Base-by-base conservation (phyloP, 2,329 filamentous ascomycete species). In the Dryadomyces quercus-mongolicae region DNA sequence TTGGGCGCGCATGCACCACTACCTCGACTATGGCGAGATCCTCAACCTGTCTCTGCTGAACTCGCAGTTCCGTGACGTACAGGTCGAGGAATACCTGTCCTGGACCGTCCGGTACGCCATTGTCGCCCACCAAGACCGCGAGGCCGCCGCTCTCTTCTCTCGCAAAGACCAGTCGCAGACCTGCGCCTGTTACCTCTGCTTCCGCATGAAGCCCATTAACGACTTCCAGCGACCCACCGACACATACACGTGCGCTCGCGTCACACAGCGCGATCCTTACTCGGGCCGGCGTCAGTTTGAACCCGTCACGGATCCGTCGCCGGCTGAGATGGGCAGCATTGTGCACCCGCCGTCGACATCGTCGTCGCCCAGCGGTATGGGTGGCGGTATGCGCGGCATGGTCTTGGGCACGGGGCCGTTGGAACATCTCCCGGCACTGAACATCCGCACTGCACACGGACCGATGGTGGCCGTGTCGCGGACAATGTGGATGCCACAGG, bases 111-210 rank as follows among this genome's bases (percentile, higher is more conserved):
- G 58, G 0, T 49, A 56, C 20, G 52, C 54, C 15, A 36, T 47
- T 22, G 51, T 59, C 15, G 52, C 52, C 3, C 40, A 21, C 18
- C 21, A 44, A 7, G 56, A 59, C 10, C 21, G 25, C 12, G 20
- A 51, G 25, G 18, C 50, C 8, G 31, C 8, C 25, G 44, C 47
- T 34, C 44, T 52, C n/a, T 15, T 6, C 1, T 16, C 21, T 12
- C 21, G 12, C 36, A 38, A 6, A 43, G 49, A 13, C 34, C 20
- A 25, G 45, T 16, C 44, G 38, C 48, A 48, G 40, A 36, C 13
- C 13, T 42, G n/a, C 15, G 59, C 51, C 10, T 62, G 60, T 53
- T 62, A 62, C 48, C 54, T 61, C 13, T 62, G 60, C 47, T 62
- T 57, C 38, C 56, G 56, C n/a, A 58, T 62, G 34, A 56, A 56